A percentile compares a stretch with the other conserved stretches of the same genome.
Evolutionary conservation across 2,329 filamentous ascomycete species (phyloP).

Genomic region (Xylariaceae sp.): DNA sequence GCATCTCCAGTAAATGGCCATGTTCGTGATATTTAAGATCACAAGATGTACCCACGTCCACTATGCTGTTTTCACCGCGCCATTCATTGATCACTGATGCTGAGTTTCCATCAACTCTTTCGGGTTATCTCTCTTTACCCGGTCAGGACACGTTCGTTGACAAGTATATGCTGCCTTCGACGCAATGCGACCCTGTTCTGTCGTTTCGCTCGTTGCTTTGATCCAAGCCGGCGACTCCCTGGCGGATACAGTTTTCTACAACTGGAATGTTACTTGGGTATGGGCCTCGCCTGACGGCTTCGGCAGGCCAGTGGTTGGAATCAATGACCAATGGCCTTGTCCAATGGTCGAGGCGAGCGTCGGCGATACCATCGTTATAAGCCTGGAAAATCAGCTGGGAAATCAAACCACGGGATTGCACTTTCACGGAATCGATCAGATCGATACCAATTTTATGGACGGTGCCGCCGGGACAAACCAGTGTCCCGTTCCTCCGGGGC

Average conservation of each 20-base stretch:
- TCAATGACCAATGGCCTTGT: constrained; percentile 63
- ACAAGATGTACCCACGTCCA: constrained; percentile 1
- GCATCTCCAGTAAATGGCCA: no score
- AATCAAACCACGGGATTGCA: constrained; percentile 50
- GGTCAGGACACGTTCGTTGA: no score
- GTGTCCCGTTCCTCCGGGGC: constrained; percentile 49
- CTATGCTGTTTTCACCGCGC: no score
- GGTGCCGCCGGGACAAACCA: constrained; percentile 54
- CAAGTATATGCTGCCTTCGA: neutral
- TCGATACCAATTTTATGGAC: constrained; percentile 56
- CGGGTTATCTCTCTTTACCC: no score
- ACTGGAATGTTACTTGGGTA: constrained; percentile 61
- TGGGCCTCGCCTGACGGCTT: constrained; percentile 57
- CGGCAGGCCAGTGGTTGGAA: constrained; percentile 55
- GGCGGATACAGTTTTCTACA: constrained; percentile 45
- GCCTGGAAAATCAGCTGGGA: constrained; percentile 44
- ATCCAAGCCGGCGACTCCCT: constrained; percentile 19
- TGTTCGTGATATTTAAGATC: no score
- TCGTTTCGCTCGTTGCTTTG: constrained; percentile 9
- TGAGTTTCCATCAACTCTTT: no score
- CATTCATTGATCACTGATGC: no score
- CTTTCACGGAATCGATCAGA: constrained; percentile 61
- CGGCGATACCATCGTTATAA: constrained; percentile 48
- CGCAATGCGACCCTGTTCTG: neutral
- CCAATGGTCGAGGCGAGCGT: constrained; percentile 52